Conservation (phyloP, 345 rosid species). For the Dipteronia sinensis region DNA sequence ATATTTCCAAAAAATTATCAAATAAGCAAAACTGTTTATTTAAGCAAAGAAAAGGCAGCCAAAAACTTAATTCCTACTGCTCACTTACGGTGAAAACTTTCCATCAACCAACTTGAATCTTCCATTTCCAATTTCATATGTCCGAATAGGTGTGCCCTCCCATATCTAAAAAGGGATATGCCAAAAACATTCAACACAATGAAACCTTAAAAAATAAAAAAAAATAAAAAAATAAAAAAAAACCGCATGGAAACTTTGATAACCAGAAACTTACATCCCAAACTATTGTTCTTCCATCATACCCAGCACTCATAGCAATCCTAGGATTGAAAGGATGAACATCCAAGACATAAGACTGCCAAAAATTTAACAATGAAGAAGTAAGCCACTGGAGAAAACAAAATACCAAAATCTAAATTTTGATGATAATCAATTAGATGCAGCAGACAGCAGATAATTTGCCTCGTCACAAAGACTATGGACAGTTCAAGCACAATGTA, state of each 20-base stretch:
- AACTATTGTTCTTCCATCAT: constrained; percentile 93
- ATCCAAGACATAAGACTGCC: constrained; percentile 97
- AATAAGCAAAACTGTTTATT: background rate
- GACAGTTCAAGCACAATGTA: constrained; percentile 8
- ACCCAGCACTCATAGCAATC: constrained; percentile 99
- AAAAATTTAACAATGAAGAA: constrained; percentile 27
- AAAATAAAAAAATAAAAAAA: background rate
- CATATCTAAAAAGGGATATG: constrained; percentile 63
- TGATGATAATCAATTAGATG: constrained; percentile 6
- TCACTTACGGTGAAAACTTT: constrained; percentile 97
- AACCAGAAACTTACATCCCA: constrained; percentile 93
- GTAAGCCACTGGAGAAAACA: constrained; percentile 26
- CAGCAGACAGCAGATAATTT: background rate
- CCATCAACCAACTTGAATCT: constrained; percentile 96
- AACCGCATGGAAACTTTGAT: constrained; percentile 10
- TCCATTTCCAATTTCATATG: constrained; percentile 89
- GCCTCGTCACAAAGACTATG: background rate
- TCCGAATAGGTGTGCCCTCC: constrained; percentile 91
- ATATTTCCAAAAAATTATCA: constrained; percentile 14
- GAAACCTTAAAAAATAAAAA: background rate
- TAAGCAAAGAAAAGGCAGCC: constrained; percentile 9
- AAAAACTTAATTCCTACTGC: constrained; percentile 19
- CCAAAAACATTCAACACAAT: constrained; percentile 27
- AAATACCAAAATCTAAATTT: background rate
- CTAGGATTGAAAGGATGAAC: constrained; percentile 99